These are phyloP conservation scores for Nitzschia sp. DNA, from an alignment of 108 stramenopile genomes.

Conservation along the genomic window DNA sequence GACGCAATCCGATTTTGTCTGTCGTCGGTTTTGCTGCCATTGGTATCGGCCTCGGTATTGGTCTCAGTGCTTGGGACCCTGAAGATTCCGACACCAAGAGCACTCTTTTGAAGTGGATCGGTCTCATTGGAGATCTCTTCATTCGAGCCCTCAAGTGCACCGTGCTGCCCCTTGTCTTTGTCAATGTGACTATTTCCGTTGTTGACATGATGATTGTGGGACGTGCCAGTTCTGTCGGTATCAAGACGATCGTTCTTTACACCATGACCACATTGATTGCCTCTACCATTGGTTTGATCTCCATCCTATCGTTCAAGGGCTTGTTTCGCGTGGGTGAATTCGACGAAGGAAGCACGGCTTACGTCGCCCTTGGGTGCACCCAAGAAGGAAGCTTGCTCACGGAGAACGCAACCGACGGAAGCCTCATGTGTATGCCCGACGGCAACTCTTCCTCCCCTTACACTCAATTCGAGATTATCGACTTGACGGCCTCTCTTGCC, in stretches of 20 bases:
- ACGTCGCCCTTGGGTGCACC: conserved; percentile 7
- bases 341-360: conserved; percentile 5
- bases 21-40: conserved; percentile 22
- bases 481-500: conserved; percentile 1
- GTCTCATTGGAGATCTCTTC: conserved; percentile 47
- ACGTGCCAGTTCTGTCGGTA: conserved; percentile 12
- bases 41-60: conserved; percentile 40
- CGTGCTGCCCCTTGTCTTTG: conserved; percentile 46
- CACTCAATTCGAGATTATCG: conserved; percentile 10
- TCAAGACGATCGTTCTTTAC: conserved; percentile 26
- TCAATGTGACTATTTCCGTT: conserved; percentile 33
- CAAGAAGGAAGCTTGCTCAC: conserved; percentile 11
- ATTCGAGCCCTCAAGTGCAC: conserved; percentile 47
- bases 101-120: conserved; percentile 35
- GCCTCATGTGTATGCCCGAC: neutral
- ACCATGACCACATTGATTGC: conserved; percentile 14
- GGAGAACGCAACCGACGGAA: conserved; percentile 9
- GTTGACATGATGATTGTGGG: conserved; percentile 46
- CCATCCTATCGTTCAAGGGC: conserved; percentile 10
- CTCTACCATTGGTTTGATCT: conserved; percentile 26
- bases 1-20: conserved; percentile 27
- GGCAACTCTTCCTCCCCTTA: neutral
- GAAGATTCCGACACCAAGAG: conserved; percentile 29
- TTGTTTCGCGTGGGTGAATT: neutral
- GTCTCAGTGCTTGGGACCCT: conserved; percentile 34